Evolutionary conservation across 495 filamentous ascomycete genomes (phyloP), one percentile per base, ranked within the genome.

Genomic region (Aspergillus bertholletiae): DNA sequence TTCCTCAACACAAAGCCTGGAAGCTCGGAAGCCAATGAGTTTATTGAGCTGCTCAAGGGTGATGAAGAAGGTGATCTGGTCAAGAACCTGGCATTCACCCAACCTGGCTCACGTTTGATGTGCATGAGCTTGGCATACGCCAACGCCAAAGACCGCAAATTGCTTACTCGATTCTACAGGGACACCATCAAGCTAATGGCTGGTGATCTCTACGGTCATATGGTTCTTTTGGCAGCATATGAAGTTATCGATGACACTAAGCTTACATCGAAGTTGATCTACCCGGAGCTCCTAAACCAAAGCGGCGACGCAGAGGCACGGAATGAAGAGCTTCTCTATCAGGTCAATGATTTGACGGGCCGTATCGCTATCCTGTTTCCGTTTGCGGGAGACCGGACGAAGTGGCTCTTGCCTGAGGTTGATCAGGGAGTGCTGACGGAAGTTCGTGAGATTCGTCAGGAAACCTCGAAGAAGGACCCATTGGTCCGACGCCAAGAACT

Each of bases 51-150:
- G 46, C 75, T 97, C 58, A 96, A 94, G 74, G 86, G 88, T 34
- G 93, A 97, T 55, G 91, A 93, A 62, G 88, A 88, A 50, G 87
- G 89, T 40, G 90, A 96, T 67, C 71, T 96, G 47, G 81, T 92
- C 39, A 92, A 95, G 76, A 96, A 96, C 64, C 80, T 99, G 70
- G 92, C 92, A 20, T 99, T 97, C 77, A 97, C 95, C 22, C 88
- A 84, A 59, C 88, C 90, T 3, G 95, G 95, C 12, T 83, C 92
- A 26, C 80, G 87, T 24, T 73, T 99, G 27, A 89, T 92, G 43
- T 92, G 84, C 62, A 74, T 94, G 24, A 80, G 86, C 22, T 72
- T 99, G 27, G 90, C 95, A 18, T 80, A 94, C 58, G 87, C 89
- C 46, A 86, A 74, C 52, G 92, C 95, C 55, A 97, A 97, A 75